A percentile compares a stretch with the other conserved stretches of the same genome.
Conservation (phyloP, 495 filamentous ascomycete species). For the Rostrohypoxylon terebratum region DNA sequence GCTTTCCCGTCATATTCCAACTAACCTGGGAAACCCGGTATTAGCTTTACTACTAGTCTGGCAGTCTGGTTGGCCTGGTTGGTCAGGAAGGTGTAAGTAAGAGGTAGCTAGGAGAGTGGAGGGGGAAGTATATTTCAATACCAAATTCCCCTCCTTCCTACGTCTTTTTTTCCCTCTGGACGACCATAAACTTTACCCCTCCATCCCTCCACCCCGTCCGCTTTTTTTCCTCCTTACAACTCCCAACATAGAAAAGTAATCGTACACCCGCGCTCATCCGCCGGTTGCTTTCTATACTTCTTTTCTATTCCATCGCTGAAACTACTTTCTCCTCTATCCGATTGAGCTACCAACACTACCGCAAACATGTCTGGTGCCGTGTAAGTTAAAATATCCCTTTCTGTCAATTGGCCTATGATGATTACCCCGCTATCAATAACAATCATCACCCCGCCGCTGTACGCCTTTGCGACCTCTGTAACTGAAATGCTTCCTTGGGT, state of each 20-base stretch:
- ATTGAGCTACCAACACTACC: conserved; percentile 42
- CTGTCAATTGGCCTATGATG: conserved; percentile 38
- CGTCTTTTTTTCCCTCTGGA: conserved; percentile 32
- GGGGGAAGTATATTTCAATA: conserved; percentile 30
- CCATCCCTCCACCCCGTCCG: conserved; percentile 43
- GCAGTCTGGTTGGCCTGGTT: conserved; percentile 31
- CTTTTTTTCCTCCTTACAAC: conserved; percentile 42
- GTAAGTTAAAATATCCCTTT: conserved; percentile 59
- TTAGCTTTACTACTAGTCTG: too few species aligned
- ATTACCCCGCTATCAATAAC: conserved; percentile 28
- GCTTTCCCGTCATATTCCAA: conserved; percentile 28
- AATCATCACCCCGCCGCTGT: conserved; percentile 36
- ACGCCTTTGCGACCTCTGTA: conserved; percentile 50
- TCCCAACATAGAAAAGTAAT: conserved; percentile 45
- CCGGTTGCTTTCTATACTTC: conserved; percentile 28
- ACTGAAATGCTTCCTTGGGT: conserved; percentile 63
- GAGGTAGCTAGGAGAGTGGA: conserved; percentile 8
- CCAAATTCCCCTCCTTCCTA: conserved; percentile 31
- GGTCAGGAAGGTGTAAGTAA: conserved; percentile 10
- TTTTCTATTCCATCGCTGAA: conserved; percentile 15
- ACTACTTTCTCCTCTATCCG: conserved; percentile 11
- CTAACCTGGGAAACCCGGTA: conserved; percentile 15
- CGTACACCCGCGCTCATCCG: conserved; percentile 30
- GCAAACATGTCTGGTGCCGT: conserved; percentile 65
- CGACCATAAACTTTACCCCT: conserved; percentile 47